Evolutionary conservation across 805 yeast genomes (phyloP).

Genomic region (Clavispora vitiphila): DNA sequence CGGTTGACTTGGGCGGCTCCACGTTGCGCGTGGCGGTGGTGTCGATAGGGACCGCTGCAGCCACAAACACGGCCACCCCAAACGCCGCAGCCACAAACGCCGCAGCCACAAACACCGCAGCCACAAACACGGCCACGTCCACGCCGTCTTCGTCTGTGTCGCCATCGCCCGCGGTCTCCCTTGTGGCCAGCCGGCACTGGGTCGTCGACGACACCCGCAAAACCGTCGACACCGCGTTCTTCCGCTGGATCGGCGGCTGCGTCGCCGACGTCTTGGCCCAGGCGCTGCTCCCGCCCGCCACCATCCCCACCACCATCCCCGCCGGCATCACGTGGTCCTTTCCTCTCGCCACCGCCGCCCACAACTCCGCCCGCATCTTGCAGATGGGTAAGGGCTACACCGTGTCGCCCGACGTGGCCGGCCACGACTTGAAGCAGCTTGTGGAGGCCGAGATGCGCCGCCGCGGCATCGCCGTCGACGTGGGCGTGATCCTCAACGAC

Average conservation of each 20-base stretch:
- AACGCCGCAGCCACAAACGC: no score
- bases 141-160: no score
- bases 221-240: constrained; percentile 37
- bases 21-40: constrained; percentile 44
- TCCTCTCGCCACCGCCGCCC: constrained; percentile 40
- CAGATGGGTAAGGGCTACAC: constrained; percentile 61
- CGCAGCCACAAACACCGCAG: no score
- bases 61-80: no score
- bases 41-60: constrained; percentile 19
- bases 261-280: constrained; percentile 28
- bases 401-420: constrained; percentile 38
- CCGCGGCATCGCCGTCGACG: constrained; percentile 25
- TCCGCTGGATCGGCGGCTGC: constrained; percentile 36
- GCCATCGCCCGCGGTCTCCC: constrained; percentile 19
- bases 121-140: no score
- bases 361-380: constrained; percentile 42
- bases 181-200: constrained; percentile 34
- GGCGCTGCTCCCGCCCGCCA: constrained; percentile 5
- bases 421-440: constrained; percentile 37
- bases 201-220: constrained; percentile 34
- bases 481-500: constrained; percentile 53
- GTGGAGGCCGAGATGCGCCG: constrained; percentile 30
- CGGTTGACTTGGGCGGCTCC: constrained; percentile 55
- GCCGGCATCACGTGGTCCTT: constrained; percentile 56
- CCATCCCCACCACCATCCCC: constrained; percentile 22